Evolutionary conservation across 495 filamentous ascomycete genomes (phyloP), one percentile per base, ranked within the genome.

Genomic region (Podospora fimiseda): DNA sequence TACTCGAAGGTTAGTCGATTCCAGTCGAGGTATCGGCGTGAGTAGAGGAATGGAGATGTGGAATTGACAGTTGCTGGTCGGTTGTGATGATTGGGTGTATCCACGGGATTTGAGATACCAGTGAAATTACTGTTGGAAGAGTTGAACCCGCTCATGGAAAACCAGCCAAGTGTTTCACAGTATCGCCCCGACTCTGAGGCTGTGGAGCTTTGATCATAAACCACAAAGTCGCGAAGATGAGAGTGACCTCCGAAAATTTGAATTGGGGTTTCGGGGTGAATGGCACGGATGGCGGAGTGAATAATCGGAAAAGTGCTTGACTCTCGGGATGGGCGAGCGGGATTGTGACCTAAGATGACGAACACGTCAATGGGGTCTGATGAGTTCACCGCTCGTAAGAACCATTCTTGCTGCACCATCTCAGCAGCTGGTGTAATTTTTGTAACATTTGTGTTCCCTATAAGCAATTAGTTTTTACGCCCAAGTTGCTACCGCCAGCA

Each of bases 81-180:
- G 33, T 63, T 76, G n/a, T 73, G 74, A 43, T 33, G 27, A 5
- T 74, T 72, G 33, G 71, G 65, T n/a, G 71, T 70, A 21, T 68
- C 70, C 45, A 55, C 52, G 8, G 71, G 72, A 30, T 66, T 69
- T n/a, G 60, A 56, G 36, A 52, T 58, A 1, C 58, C 70, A 16
- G 24, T 51, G 44, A 42, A 64, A 43, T 52, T 57, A 51, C 63
- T 65, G 47, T 64, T 68, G 20, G 49, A 46, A 18, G 52, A 58
- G 38, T 65, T 62, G 48, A 90, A 74, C 6, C 86, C 88, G 37
- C 75, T 75, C 61, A 95, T 88, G 8, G 87, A 90, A 70, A 88
- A 75, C 71, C 89, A 93, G 6, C 89, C 89, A 18, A 91, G 77
- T 24, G 89, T 92, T 68, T 95, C 89, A 76, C 91, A 89, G 66